Evolutionary conservation across 164 flowering plant species (phyloP).

Genomic region (Euptelea pleiosperma): DNA sequence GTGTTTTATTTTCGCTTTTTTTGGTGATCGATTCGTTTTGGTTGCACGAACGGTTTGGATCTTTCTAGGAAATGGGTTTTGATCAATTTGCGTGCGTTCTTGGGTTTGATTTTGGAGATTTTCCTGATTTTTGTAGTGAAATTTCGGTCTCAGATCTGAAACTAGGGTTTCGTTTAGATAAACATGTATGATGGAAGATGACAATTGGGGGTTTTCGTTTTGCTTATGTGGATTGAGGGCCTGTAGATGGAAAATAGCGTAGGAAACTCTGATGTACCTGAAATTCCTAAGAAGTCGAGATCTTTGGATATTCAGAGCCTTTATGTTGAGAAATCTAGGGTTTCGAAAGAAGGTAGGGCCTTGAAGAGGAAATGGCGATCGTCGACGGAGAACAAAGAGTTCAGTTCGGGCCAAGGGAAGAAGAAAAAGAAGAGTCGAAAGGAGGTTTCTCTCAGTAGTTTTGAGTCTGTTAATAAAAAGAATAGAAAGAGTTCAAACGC

Average conservation of each 20-base stretch:
- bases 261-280: slow-evolving; percentile 40
- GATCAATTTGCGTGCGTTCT: slow-evolving; percentile 10
- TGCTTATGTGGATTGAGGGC: slow-evolving; percentile 28
- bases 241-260: slow-evolving; percentile 72
- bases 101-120: slow-evolving; percentile 14
- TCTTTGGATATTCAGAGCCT: slow-evolving; percentile 64
- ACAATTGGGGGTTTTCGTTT: slow-evolving; percentile 32
- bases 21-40: slow-evolving; percentile 10
- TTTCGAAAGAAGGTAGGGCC: slow-evolving; percentile 9
- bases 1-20: slow-evolving; percentile 9
- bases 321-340: slow-evolving; percentile 32
- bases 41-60: neutral
- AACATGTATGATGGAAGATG: slow-evolving; percentile 50
- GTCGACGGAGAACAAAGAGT: slow-evolving; percentile 19
- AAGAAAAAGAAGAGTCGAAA: slow-evolving; percentile 46
- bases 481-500: slow-evolving; percentile 36
- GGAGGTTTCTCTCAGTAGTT: slow-evolving; percentile 43
- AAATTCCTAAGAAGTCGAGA: slow-evolving; percentile 45
- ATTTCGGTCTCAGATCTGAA: slow-evolving; percentile 48
- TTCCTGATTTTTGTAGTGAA: slow-evolving; percentile 14
- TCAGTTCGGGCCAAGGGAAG: slow-evolving; percentile 18
- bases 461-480: slow-evolving; percentile 28
- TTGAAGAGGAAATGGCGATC: slow-evolving; percentile 31
- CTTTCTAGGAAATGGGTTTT: slow-evolving; percentile 8
- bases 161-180: slow-evolving; percentile 19